These are phyloP conservation scores for Pharnaceum exiguum DNA, from an alignment of 148 eudicot genomes.

Conservation along the genomic window DNA sequence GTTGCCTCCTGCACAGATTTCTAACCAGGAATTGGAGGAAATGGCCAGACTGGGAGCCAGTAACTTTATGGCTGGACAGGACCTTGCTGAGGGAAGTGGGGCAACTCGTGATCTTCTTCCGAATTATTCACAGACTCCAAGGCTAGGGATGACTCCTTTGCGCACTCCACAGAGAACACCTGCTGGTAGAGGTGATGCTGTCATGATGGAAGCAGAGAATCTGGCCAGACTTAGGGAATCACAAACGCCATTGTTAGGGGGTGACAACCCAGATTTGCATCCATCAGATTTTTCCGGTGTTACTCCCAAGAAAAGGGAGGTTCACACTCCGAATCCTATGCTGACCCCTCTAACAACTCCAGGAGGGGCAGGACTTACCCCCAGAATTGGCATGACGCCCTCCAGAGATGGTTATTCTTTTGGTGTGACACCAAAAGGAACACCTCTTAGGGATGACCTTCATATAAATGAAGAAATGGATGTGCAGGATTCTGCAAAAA, in stretches of 20 bases:
- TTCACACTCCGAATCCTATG: constrained; percentile 89
- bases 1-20: constrained; percentile 96
- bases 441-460: constrained; percentile 92
- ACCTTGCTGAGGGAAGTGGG: constrained; percentile 82
- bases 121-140: constrained; percentile 87
- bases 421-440: constrained; percentile 88
- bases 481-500: constrained; percentile 68
- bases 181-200: constrained; percentile 91
- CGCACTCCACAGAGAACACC: constrained; percentile 98
- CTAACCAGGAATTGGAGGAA: constrained; percentile 90
- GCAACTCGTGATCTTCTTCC: constrained; percentile 94
- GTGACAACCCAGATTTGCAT: constrained; percentile 90
- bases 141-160: constrained; percentile 88
- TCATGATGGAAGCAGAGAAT: constrained; percentile 99
- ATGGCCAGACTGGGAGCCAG: constrained; percentile 89
- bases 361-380: constrained; percentile 66
- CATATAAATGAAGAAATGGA: constrained; percentile 91
- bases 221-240: constrained; percentile 79
- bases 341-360: constrained; percentile 88
- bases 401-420: constrained; percentile 72
- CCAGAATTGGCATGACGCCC: constrained; percentile 87
- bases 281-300: constrained; percentile 99
- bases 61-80: constrained; percentile 77
- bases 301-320: constrained; percentile 86
- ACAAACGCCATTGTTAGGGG: constrained; percentile 95